phyloP scores from a whole-genome alignment of 164 flowering plant species.

The Malania oleifera region DNA sequence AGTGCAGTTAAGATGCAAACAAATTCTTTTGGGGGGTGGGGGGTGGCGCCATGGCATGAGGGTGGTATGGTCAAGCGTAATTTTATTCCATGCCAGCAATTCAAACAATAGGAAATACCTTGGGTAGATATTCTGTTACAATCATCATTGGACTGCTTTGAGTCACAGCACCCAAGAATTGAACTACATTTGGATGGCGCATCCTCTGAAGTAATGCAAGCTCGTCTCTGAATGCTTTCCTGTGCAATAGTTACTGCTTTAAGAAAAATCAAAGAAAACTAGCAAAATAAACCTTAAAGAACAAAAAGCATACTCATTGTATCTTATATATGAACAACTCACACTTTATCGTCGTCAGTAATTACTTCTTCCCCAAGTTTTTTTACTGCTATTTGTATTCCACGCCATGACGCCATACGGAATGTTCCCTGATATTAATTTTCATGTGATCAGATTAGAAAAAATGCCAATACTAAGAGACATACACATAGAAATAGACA shows the following conservation, averaged over 20 bases:
- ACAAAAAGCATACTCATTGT: neutral
- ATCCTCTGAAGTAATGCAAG: slow-evolving; percentile 85
- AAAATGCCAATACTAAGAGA: too few relatives aligned
- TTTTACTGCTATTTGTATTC: slow-evolving; percentile 94
- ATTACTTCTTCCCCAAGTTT: slow-evolving; percentile 64
- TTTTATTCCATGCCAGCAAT: neutral
- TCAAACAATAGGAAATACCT: slow-evolving; percentile 39
- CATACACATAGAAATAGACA: too few relatives aligned
- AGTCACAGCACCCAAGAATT: slow-evolving; percentile 97
- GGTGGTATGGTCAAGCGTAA: neutral
- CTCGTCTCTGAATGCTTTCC: slow-evolving; percentile 85
- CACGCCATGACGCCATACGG: slow-evolving; percentile 76
- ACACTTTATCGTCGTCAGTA: slow-evolving; percentile 86
- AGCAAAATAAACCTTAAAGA: neutral
- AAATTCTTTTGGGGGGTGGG: too few relatives aligned
- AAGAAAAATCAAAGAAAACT: neutral
- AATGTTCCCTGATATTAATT: slow-evolving; percentile 74
- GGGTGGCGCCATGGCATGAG: too few relatives aligned
- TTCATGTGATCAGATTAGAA: slow-evolving; percentile 2
- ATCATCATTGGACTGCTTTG: slow-evolving; percentile 99
- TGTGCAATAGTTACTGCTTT: slow-evolving; percentile 22
- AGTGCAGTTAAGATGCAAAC: too few relatives aligned
- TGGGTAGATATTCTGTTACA: slow-evolving; percentile 90
- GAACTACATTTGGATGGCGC: slow-evolving; percentile 97
- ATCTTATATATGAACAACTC: slow-evolving; percentile 30